Evolutionary conservation across 1,284 basidiomycete species (phyloP).

Genomic region (Dichomitus squalens): DNA sequence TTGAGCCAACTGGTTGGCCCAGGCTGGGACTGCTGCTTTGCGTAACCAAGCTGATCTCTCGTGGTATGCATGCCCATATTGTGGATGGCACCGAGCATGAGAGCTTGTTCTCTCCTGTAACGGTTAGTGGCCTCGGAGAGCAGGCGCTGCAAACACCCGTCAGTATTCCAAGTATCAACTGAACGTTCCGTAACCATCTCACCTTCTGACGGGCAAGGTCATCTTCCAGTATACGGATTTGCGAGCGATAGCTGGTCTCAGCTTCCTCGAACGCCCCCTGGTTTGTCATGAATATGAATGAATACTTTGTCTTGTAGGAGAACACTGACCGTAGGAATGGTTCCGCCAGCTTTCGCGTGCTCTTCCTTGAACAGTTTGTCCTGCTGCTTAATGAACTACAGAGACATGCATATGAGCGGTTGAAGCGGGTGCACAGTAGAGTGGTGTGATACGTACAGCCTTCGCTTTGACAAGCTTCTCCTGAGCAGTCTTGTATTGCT

Average conservation of each 20-base stretch:
- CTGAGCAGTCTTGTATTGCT: slow-evolving; percentile 69
- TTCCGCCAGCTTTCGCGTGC: slow-evolving; percentile 51
- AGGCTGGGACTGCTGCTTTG: slow-evolving; percentile 44
- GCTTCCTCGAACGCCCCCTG: slow-evolving; percentile 72
- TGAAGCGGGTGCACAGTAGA: not conserved
- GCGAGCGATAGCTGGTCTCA: slow-evolving; percentile 66
- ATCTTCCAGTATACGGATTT: slow-evolving; percentile 73
- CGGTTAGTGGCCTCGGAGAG: slow-evolving; percentile 58
- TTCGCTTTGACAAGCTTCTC: slow-evolving; percentile 86
- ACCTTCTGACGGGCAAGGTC: slow-evolving; percentile 67
- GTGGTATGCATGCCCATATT: slow-evolving; percentile 64
- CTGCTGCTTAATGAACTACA: slow-evolving; percentile 88
- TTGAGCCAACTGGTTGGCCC: slow-evolving; percentile 60
- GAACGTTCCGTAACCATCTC: too few relatives aligned
- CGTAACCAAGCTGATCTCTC: slow-evolving; percentile 49
- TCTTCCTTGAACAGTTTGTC: slow-evolving; percentile 87
- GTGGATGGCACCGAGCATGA: slow-evolving; percentile 80
- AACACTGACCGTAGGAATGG: slow-evolving; percentile 31
- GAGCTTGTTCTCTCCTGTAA: slow-evolving; percentile 76
- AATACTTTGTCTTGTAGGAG: not conserved
- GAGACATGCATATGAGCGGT: slow-evolving; percentile 1
- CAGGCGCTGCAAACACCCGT: slow-evolving; percentile 43
- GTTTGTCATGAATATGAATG: not conserved
- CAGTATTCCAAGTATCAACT: not conserved
- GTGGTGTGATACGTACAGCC: slow-evolving; percentile 47